These are phyloP conservation scores for Hypoxylon sp. DNA, from an alignment of 2,329 filamentous ascomycete species.

Conservation along the genomic window DNA sequence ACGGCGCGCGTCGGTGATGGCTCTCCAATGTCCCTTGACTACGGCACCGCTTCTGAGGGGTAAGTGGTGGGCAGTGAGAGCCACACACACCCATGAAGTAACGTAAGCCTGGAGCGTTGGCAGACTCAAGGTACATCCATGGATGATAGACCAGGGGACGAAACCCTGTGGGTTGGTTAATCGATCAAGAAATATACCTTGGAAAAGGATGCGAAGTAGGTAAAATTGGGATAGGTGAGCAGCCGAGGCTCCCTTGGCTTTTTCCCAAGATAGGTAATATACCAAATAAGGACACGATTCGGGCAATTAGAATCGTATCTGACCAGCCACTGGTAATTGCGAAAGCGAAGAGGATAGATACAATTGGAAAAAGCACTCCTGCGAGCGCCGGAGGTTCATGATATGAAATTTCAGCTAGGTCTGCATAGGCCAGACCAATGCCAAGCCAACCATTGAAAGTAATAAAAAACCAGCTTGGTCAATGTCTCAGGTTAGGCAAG, in stretches of 20 bases:
- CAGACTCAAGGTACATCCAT: slow-evolving; percentile 30
- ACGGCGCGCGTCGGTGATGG: slow-evolving; percentile 21
- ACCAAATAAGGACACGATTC: slow-evolving; percentile 28
- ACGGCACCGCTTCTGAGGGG: slow-evolving; percentile 39
- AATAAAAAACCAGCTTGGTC: slow-evolving; percentile 6
- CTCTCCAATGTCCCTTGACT: slow-evolving; percentile 7
- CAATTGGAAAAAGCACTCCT: slow-evolving; percentile 6
- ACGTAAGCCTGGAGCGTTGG: slow-evolving; percentile 30
- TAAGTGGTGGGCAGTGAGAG: slow-evolving; percentile 25
- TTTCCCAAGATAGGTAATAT: slow-evolving; percentile 12
- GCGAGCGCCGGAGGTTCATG: neutral
- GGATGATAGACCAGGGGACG: slow-evolving; percentile 37
- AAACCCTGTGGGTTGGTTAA: slow-evolving; percentile 23
- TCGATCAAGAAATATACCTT: slow-evolving; percentile 24
- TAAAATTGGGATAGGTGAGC: slow-evolving; percentile 17
- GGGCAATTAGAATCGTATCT: slow-evolving; percentile 38
- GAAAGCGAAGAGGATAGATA: slow-evolving; percentile 16
- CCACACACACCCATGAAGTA: slow-evolving; percentile 21
- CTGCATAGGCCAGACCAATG: neutral
- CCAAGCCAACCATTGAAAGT: slow-evolving; percentile 4
- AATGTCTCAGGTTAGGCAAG: slow-evolving; percentile 18
- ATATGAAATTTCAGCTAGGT: slow-evolving; percentile 9
- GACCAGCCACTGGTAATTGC: slow-evolving; percentile 24
- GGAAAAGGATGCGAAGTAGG: slow-evolving; percentile 34
- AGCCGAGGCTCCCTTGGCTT: slow-evolving; percentile 21